phyloP scores from a whole-genome alignment of 306 rosid species.

The Vachellia pachyceras region DNA sequence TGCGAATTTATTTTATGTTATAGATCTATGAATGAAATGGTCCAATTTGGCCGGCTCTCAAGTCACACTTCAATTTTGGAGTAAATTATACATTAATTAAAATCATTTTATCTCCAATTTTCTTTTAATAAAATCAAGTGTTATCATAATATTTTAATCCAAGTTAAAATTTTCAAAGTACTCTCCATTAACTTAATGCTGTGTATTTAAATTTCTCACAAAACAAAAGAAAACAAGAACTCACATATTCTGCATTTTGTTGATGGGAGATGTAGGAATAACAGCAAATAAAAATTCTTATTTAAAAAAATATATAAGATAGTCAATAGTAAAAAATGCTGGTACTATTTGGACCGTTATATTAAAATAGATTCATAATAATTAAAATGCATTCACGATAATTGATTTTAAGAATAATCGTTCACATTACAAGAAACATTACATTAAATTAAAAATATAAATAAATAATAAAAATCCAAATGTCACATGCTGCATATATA shows the following conservation, averaged over 20 bases:
- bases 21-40: background rate
- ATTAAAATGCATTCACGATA: background rate
- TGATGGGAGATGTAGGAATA: background rate
- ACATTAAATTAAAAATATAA: background rate
- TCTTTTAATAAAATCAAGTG: background rate
- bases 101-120: background rate
- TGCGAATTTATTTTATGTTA: background rate
- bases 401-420: background rate
- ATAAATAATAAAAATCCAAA: background rate
- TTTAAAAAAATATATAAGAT: no score
- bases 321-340: no score
- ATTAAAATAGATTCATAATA: no score
- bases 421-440: background rate
- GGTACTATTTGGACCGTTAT: no score
- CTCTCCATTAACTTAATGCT: background rate
- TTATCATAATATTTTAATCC: background rate
- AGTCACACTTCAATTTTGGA: background rate
- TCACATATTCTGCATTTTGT: background rate
- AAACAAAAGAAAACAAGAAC: background rate
- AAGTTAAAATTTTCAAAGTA: background rate
- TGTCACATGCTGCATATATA: background rate
- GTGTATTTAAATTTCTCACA: background rate
- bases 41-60: background rate
- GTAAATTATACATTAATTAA: background rate
- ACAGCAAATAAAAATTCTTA: no score